Base-by-base conservation (phyloP, 768 basidiomycete genomes). In the Lentinus tigrinus region DNA sequence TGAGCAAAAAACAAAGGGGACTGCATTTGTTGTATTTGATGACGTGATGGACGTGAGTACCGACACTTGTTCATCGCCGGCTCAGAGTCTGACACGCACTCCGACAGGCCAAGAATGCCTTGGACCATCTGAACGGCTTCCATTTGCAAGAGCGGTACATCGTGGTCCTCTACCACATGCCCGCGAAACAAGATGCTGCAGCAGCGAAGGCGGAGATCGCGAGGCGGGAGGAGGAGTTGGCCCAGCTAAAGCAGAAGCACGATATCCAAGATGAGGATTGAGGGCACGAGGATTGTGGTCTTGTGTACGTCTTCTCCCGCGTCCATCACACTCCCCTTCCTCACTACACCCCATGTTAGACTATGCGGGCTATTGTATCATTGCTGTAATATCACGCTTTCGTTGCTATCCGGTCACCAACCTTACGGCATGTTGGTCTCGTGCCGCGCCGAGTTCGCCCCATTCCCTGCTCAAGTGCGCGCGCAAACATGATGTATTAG, bases 81-180 rank as follows among this genome's bases (percentile, higher is more conserved):
- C 51, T 19, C 24, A 23, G 65, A 40, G 69, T 31, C 63, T 60
- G 38, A 40, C 48, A 47, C n/a, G n/a, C 55, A 7, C 19, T 38
- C 43, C 44, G 53, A 13, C 68, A 97, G 92, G 96, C 96, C 21
- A 96, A 97, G 74, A 95, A 95, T 68, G 96, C 96, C 0, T 84
- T 97, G 56, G 95, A 95, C 69, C 95, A 97, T 73, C 73, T 98
- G 69, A 98, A 98, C 66, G 96, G 96, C 44, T 99, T 99, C 77
- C 96, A 99, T 76, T 73, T 99, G 57, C 94, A 95, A 76, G 96
- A 97, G 74, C 89, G 96, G 24, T 99, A 98, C 74, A 96, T 99
- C 52, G 96, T 99, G 56, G 96, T 98, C 9, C 77, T 98, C 27
- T 98, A 96, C 69, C 95, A 98, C 70, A 96, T 98, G 88, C 93